Evolutionary conservation across 495 filamentous ascomycete species (phyloP), one percentile per base, ranked within the genome.

Genomic region (Neurospora sp.): DNA sequence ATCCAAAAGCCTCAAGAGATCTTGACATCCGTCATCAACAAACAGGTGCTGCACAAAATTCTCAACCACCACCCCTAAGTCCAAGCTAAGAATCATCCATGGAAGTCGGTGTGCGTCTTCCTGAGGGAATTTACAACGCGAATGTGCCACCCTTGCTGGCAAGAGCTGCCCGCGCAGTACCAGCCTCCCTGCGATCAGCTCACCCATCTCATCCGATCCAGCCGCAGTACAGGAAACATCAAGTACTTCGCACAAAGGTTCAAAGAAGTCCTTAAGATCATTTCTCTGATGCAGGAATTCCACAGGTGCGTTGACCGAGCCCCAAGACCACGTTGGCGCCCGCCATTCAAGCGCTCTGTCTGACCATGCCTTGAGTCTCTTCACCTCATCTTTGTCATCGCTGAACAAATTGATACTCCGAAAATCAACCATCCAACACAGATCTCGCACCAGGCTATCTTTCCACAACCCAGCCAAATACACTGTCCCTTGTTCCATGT

Each of bases 251-350:
- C 75, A 76, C n/a, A 5, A 16, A 12, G 70, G 7, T 48, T 48
- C 4, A 0, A 75, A 27, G 41, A 75, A 72, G 5, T 69, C 35
- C 11, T 35, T 46, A 0, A 9, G 12, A 1, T 2, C 27, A 9
- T 27, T 12, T 54, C 2, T 3, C 20, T 54, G 46, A 0, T 23
- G 16, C 14, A 75, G 14, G 16, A 77, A 78, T 0, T 48, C 11
- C 0, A 78, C 72, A 10, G 75, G 70, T 37, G 12, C 70, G n/a
- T 23, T n/a, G 11, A 72, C 72, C 1, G 59, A 31, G 0, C 72
- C 77, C 77, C 77, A 78, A n/a, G 75, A 77, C 77, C 77, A 78
- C 59, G 77, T 74, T 37, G 77, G 77, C 11, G 77, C 77, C 23
- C 75, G 54, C 75, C 76, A 78, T 39, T 20, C 16, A 14, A 0